Conservation (phyloP, 2,329 filamentous ascomycete species). For the Phialemoniopsis sp. region DNA sequence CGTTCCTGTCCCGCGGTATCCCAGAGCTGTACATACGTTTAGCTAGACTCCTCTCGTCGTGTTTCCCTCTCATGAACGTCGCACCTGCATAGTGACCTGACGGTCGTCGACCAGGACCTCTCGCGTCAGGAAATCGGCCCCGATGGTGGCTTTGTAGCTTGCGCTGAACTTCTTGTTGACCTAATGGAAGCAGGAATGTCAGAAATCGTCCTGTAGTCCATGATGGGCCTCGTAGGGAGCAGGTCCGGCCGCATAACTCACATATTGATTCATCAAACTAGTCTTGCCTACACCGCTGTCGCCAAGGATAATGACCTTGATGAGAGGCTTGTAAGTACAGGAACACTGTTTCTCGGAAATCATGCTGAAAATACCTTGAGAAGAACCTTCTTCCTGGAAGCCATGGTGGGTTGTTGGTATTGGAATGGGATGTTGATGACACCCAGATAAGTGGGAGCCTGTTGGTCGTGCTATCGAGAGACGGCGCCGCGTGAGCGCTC, state of each 20-base stretch:
- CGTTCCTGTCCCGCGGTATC: conserved; percentile 96
- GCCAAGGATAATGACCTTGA: conserved; percentile 94
- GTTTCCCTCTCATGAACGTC: conserved; percentile 1
- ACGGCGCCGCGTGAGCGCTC: too few species aligned
- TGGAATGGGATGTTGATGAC: conserved; percentile 3
- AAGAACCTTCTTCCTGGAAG: conserved; percentile 84
- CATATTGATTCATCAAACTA: conserved; percentile 99
- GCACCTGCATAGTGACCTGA: conserved; percentile 87
- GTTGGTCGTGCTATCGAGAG: too few species aligned
- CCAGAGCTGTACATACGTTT: conserved; percentile 66
- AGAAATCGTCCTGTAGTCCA: background rate
- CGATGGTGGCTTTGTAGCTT: conserved; percentile 99
- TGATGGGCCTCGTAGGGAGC: conserved; percentile 7
- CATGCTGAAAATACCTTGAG: conserved; percentile 62
- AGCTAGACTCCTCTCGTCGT: conserved; percentile 8
- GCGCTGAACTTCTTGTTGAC: conserved; percentile 99
- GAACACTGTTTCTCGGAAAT: background rate
- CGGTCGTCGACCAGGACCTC: conserved; percentile 96
- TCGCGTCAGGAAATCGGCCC: conserved; percentile 96
- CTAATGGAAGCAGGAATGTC: conserved; percentile 38
- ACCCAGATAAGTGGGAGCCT: conserved; percentile 2
- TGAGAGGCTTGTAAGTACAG: conserved; percentile 5
- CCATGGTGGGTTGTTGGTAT: conserved; percentile 47
- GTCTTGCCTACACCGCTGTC: conserved; percentile 99
- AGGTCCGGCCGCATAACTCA: conserved; percentile 41